Percentiles rank a stretch among this genome's conserved stretches.
phyloP scores from a whole-genome alignment of 768 basidiomycete species.

The Termitomyces eurrhizus region DNA sequence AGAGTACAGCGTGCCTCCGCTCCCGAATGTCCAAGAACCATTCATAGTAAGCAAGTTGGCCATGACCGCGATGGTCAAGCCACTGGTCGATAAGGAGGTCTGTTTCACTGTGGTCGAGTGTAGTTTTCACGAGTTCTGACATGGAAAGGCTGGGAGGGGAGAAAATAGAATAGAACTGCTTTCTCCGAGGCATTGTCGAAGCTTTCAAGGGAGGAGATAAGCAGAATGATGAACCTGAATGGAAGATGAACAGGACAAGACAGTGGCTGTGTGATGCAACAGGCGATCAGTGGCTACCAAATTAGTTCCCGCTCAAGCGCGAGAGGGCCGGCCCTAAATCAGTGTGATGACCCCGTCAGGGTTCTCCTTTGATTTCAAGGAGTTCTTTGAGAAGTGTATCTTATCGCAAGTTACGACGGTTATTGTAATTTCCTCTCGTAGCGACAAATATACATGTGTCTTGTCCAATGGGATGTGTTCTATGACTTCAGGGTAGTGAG shows the following conservation, averaged over 20 bases:
- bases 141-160: slow-evolving; percentile 64
- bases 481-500: too few species aligned
- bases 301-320: slow-evolving; percentile 19
- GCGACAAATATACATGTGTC: background rate
- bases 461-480: too few species aligned
- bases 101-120: slow-evolving; percentile 70
- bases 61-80: slow-evolving; percentile 63
- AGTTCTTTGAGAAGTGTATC: background rate
- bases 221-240: slow-evolving; percentile 3
- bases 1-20: slow-evolving; percentile 49
- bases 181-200: slow-evolving; percentile 37
- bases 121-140: slow-evolving; percentile 78
- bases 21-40: slow-evolving; percentile 74
- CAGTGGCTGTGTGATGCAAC: slow-evolving; percentile 15
- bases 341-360: background rate
- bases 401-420: background rate
- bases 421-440: background rate
- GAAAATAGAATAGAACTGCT: slow-evolving; percentile 57
- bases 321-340: slow-evolving; percentile 30
- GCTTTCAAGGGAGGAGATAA: background rate
- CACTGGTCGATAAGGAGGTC: slow-evolving; percentile 81
- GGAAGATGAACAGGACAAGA: slow-evolving; percentile 12
- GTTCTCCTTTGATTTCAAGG: too few species aligned
- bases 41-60: slow-evolving; percentile 68
- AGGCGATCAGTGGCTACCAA: slow-evolving; percentile 19